phyloP scores from a whole-genome alignment of 2,329 filamentous ascomycete genomes.

The Penicillium verrucosum region DNA sequence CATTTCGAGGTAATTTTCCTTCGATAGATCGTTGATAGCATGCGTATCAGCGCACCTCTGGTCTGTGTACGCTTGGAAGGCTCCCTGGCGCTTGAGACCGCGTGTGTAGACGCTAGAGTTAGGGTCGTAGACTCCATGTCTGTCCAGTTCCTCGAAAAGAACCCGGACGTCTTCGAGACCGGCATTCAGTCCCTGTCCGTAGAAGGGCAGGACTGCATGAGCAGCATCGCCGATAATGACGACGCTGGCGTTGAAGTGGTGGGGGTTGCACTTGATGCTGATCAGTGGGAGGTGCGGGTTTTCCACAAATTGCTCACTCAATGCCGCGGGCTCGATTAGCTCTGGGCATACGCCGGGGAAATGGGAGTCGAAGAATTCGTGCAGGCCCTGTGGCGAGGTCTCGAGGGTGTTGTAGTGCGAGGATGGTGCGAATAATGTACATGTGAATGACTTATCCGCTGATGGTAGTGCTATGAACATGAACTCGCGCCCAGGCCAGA shows the following conservation, averaged over 20 bases:
- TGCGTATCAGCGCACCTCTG: conserved; percentile 74
- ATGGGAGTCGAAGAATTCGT: conserved; percentile 78
- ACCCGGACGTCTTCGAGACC: conserved; percentile 91
- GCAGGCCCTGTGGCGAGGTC: conserved; percentile 61
- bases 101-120: conserved; percentile 43
- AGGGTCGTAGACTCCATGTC: conserved; percentile 50
- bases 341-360: conserved; percentile 78
- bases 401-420: conserved; percentile 67
- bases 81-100: conserved; percentile 38
- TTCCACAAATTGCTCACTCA: conserved; percentile 69
- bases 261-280: conserved; percentile 85
- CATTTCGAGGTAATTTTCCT: conserved; percentile 94
- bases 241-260: conserved; percentile 72
- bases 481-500: conserved; percentile 89
- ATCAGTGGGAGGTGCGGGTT: conserved; percentile 93
- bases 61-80: conserved; percentile 71
- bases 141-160: conserved; percentile 78
- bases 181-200: conserved; percentile 96
- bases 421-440: conserved; percentile 84
- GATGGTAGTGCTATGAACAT: conserved; percentile 98
- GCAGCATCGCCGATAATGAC: conserved; percentile 92
- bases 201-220: conserved; percentile 98
- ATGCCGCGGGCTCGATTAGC: conserved; percentile 58
- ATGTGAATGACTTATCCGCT: conserved; percentile 89
- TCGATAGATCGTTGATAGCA: conserved; percentile 86